Evolutionary conservation across 176 grass and related monocot species (phyloP), one percentile per base, ranked within the genome.

Genomic region (Chrysopogon serrulatus): DNA sequence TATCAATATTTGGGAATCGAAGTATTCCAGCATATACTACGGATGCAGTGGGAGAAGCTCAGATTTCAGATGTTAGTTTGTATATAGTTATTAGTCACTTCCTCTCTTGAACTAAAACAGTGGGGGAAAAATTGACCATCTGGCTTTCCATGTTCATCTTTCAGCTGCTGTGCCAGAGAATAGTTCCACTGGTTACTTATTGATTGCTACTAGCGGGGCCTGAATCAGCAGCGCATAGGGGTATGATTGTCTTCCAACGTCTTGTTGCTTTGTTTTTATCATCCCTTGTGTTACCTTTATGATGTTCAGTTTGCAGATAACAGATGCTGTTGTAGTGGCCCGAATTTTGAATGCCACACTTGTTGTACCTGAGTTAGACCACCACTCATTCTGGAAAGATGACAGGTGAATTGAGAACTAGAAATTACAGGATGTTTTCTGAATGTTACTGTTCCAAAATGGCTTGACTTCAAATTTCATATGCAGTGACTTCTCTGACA

Each of bases 161-260:
- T 88, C 85, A 98, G 93, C 87, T 84, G 89, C 83, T 62, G 83
- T 90, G 65, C 87, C 79, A 4, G 85, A 96, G 44, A 94, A 91
- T 24, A 77, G 43, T 68, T 98, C 96, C 26, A 98, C 92, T 57
- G 96, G 96, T 42, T 98, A 98, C 57, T 90, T 98, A 75, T 86
- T 98, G 60, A 98, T 98, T 68, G 96, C 85, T 83, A 95, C 93
- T 23, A 98, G 96, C 8, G 96, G 96, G 93, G 96, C 30, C 83
- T 98, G 76, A 98, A 98, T 71, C 96, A 98, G 75, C 93, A 98
- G 78, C 84, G 96, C 34, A 92, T 91, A 80, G 96, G 96, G 86
- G 89, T 92, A 88, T 59, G 17, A 49, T 59, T 85, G 17, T 76
- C 53, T 62, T 84, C 87, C 23, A 82, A 82, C 65, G 8, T 69